Conservation (phyloP, 805 yeast species). For the Sugiyamaella lignohabitans region DNA sequence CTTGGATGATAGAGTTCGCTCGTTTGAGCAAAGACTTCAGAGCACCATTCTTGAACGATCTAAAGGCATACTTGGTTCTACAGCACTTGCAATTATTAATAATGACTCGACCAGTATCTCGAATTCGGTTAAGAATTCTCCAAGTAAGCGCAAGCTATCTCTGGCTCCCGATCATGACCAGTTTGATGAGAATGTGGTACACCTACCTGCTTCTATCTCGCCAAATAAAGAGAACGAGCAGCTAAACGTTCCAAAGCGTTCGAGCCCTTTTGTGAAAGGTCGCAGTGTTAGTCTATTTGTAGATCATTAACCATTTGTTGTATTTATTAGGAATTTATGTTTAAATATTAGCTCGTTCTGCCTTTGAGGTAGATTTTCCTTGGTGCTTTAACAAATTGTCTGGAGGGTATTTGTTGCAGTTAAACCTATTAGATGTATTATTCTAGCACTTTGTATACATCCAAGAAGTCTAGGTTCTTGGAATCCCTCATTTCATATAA, state of each 20-base stretch:
- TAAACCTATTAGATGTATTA: too few species aligned
- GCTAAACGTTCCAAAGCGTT: background rate
- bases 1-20: conserved; percentile 25
- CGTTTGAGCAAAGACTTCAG: conserved; percentile 24
- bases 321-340: too few species aligned
- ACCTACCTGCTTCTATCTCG: too few species aligned
- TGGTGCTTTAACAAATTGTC: too few species aligned
- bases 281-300: background rate
- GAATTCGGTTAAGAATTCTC: background rate
- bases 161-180: background rate
- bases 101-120: conserved; percentile 1
- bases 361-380: too few species aligned
- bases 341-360: too few species aligned
- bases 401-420: too few species aligned
- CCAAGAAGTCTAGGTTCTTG: too few species aligned
- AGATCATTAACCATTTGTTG: background rate
- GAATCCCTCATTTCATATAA: too few species aligned
- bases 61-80: conserved; percentile 26
- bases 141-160: background rate
- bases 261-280: background rate
- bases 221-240: background rate
- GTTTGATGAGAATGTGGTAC: background rate
- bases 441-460: too few species aligned
- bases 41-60: conserved; percentile 29
- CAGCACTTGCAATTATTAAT: conserved; percentile 24